Conservation (phyloP, 345 rosid species). For the Dipteronia dyeriana region DNA sequence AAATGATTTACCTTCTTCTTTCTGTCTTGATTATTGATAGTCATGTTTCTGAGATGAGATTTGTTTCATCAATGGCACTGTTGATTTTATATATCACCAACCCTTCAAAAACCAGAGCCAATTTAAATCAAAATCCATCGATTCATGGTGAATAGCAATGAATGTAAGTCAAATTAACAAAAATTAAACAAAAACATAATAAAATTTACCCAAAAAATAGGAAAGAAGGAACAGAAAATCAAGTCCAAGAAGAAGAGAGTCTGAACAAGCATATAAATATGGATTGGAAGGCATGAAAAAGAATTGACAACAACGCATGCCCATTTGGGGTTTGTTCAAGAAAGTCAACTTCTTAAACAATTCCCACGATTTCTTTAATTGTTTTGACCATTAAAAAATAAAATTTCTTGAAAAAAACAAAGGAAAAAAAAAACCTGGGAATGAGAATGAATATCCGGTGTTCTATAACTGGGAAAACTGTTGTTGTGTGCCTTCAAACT, state of each 20-base stretch:
- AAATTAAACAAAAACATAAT: too few species aligned
- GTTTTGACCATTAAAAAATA: not conserved
- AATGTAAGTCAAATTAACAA: too few species aligned
- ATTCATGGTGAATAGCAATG: too few species aligned
- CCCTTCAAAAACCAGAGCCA: slow-evolving; percentile 11
- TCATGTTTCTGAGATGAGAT: slow-evolving; percentile 22
- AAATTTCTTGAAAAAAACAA: not conserved
- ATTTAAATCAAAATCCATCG: not conserved
- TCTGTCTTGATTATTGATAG: slow-evolving; percentile 38
- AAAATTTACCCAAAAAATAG: not conserved
- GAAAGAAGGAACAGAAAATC: not conserved
- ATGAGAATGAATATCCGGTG: slow-evolving; percentile 21
- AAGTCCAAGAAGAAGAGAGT: not conserved
- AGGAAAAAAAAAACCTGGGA: slow-evolving; percentile 6
- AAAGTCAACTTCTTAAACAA: slow-evolving; percentile 31
- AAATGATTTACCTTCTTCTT: slow-evolving; percentile 35
- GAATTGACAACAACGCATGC: slow-evolving; percentile 13
- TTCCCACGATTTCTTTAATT: not conserved
- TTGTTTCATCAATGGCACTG: slow-evolving; percentile 21
- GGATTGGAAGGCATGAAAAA: slow-evolving; percentile 1
- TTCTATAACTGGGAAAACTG: slow-evolving; percentile 11
- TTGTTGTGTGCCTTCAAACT: too few species aligned
- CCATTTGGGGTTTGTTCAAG: slow-evolving; percentile 24
- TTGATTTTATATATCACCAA: slow-evolving; percentile 3
- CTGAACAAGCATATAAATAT: slow-evolving; percentile 9